phyloP scores from a whole-genome alignment of 345 rosid species.

The Citrus sp. region DNA sequence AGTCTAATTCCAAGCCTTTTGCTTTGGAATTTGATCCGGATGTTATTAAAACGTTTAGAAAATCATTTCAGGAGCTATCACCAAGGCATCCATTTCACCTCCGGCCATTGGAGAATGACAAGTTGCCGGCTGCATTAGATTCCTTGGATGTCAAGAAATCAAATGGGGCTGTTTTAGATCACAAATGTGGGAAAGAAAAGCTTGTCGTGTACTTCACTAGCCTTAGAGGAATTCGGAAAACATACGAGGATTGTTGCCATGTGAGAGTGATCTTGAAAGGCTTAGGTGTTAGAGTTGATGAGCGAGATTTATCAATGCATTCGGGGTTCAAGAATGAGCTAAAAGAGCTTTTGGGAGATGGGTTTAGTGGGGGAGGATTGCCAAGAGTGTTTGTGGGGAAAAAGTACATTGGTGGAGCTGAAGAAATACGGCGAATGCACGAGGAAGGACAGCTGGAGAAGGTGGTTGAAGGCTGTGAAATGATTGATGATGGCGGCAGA shows the following conservation, averaged over 20 bases:
- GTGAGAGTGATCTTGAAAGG: slow-evolving; percentile 61
- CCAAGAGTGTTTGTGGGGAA: slow-evolving; percentile 76
- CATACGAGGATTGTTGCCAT: slow-evolving; percentile 77
- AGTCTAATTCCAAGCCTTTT: slow-evolving; percentile 14
- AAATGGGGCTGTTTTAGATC: slow-evolving; percentile 4
- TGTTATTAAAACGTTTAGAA: slow-evolving; percentile 55
- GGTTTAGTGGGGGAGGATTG: slow-evolving; percentile 33
- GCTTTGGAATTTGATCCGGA: slow-evolving; percentile 57
- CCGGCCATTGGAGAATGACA: slow-evolving; percentile 23
- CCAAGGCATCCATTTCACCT: slow-evolving; percentile 57
- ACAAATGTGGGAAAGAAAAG: slow-evolving; percentile 33
- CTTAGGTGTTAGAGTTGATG: slow-evolving; percentile 56
- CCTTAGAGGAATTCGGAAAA: slow-evolving; percentile 81
- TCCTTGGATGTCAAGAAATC: slow-evolving; percentile 16
- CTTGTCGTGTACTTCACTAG: slow-evolving; percentile 73
- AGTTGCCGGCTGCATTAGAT: slow-evolving; percentile 10
- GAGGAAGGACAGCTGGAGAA: slow-evolving; percentile 88
- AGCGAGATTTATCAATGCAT: slow-evolving; percentile 93
- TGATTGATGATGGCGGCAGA: slow-evolving; percentile 31
- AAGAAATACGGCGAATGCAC: slow-evolving; percentile 65
- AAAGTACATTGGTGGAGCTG: slow-evolving; percentile 75
- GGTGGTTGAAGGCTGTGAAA: slow-evolving; percentile 52
- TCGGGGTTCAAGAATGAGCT: slow-evolving; percentile 79
- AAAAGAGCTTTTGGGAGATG: slow-evolving; percentile 48
- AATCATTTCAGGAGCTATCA: slow-evolving; percentile 54